Evolutionary conservation across 1,139 yeast genomes (phyloP).

Genomic region (Torulaspora globosa): DNA sequence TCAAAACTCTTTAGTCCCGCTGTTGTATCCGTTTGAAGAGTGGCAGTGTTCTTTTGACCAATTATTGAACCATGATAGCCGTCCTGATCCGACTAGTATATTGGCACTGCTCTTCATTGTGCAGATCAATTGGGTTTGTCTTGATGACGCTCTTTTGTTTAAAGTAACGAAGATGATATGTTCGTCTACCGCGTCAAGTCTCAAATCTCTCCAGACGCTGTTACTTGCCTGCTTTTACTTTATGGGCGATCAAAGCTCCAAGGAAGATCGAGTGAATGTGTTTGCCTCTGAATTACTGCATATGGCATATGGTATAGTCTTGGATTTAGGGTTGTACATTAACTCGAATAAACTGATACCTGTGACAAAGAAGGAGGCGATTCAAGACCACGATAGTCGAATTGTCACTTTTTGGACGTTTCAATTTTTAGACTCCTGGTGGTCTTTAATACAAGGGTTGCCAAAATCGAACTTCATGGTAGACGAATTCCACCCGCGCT

Average conservation of each 20-base stretch:
- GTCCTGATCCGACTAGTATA: constrained; percentile 19
- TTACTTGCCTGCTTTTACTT: constrained; percentile 29
- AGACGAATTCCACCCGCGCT: constrained; percentile 33
- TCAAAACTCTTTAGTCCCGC: constrained; percentile 30
- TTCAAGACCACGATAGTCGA: constrained; percentile 9
- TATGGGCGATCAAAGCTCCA: constrained; percentile 22
- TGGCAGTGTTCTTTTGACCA: constrained; percentile 14
- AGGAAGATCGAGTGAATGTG: constrained; percentile 7
- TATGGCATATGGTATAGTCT: constrained; percentile 21
- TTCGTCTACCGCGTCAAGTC: constrained; percentile 17
- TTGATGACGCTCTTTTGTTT: constrained; percentile 29
- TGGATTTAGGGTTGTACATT: constrained; percentile 28
- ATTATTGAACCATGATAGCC: constrained; percentile 5
- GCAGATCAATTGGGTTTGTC: constrained; percentile 33
- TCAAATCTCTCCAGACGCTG: constrained; percentile 25
- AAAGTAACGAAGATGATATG: constrained; percentile 28
- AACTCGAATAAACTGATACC: constrained; percentile 27
- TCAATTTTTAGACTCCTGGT: constrained; percentile 33
- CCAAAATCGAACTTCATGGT: constrained; percentile 31
- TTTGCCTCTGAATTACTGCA: constrained; percentile 27
- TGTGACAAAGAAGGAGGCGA: not conserved
- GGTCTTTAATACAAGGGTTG: constrained; percentile 30
- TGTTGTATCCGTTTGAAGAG: constrained; percentile 24
- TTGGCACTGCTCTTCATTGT: constrained; percentile 26
- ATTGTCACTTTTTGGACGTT: constrained; percentile 31